Evolutionary conservation across 1,284 basidiomycete species (phyloP).

Genomic region (Rhizoctonia solani): DNA sequence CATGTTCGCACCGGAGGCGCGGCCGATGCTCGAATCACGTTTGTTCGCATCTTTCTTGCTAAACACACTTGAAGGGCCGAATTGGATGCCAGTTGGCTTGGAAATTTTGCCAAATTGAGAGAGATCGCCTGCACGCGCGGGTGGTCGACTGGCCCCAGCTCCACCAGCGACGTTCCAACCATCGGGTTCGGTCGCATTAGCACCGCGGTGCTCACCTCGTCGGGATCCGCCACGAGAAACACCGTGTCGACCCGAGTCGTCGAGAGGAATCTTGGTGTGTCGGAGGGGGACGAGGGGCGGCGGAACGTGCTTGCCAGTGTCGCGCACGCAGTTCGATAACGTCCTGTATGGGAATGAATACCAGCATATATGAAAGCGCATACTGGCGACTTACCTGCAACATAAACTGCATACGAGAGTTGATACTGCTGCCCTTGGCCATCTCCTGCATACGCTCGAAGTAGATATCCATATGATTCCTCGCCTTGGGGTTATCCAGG

Average conservation of each 20-base stretch:
- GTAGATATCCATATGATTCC: conserved; percentile 88
- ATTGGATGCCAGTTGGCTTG: conserved; percentile 63
- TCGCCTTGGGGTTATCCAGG: conserved; percentile 80
- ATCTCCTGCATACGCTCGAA: conserved; percentile 88
- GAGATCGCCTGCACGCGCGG: conserved; percentile 82
- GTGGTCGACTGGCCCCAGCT: conserved; percentile 49
- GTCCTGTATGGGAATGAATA: conserved; percentile 57
- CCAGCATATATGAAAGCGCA: conserved; percentile 1
- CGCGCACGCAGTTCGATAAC: conserved; percentile 85
- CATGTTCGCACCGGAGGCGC: conserved; percentile 85
- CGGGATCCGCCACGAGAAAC: conserved; percentile 79
- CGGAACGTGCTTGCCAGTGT: conserved; percentile 77
- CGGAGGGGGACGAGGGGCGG: conserved; percentile 67
- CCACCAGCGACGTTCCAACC: conserved; percentile 85
- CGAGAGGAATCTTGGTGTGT: conserved; percentile 66
- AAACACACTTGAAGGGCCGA: conserved; percentile 82
- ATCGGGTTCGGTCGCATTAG: conserved; percentile 53
- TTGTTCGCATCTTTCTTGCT: conserved; percentile 61
- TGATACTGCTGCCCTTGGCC: conserved; percentile 71
- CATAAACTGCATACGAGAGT: conserved; percentile 93
- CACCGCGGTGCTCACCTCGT: conserved; percentile 73
- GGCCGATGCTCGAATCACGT: conserved; percentile 63
- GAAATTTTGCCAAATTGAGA: conserved; percentile 86
- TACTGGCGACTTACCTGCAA: conserved; percentile 66
- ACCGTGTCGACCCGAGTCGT: conserved; percentile 58